Evolutionary conservation across 768 basidiomycete species (phyloP).

Genomic region (Hydnum rufescens): DNA sequence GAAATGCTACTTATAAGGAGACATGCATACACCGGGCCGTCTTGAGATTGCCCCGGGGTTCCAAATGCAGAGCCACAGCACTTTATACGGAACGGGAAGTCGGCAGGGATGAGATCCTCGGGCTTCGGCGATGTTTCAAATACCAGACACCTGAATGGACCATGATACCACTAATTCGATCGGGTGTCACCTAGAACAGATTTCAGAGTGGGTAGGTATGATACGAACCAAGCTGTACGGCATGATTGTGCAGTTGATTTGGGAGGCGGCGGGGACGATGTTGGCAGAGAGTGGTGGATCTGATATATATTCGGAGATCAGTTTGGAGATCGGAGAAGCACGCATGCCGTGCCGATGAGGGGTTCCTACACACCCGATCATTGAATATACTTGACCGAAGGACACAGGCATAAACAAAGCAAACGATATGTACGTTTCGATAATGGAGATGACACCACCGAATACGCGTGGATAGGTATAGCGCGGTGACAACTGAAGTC

Average conservation of each 20-base stretch:
- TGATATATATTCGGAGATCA: no score
- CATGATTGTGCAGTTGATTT: background rate
- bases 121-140: conserved; percentile 25
- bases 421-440: conserved; percentile 2
- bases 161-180: no score
- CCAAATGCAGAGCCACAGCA: conserved; percentile 71
- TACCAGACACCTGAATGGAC: conserved; percentile 25
- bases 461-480: conserved; percentile 8
- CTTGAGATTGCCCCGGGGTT: conserved; percentile 51
- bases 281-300: background rate
- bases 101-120: conserved; percentile 9
- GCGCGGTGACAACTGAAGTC: no score
- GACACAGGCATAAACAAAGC: background rate
- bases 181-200: background rate
- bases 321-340: conserved; percentile 5
- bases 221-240: background rate
- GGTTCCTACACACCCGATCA: conserved; percentile 3
- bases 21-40: conserved; percentile 33
- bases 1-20: background rate
- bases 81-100: conserved; percentile 24
- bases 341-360: conserved; percentile 6
- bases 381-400: background rate
- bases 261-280: background rate
- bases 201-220: no score
- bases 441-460: conserved; percentile 3